Conservation (phyloP, 2,329 filamentous ascomycete species). For the Elsinoe perseae region DNA sequence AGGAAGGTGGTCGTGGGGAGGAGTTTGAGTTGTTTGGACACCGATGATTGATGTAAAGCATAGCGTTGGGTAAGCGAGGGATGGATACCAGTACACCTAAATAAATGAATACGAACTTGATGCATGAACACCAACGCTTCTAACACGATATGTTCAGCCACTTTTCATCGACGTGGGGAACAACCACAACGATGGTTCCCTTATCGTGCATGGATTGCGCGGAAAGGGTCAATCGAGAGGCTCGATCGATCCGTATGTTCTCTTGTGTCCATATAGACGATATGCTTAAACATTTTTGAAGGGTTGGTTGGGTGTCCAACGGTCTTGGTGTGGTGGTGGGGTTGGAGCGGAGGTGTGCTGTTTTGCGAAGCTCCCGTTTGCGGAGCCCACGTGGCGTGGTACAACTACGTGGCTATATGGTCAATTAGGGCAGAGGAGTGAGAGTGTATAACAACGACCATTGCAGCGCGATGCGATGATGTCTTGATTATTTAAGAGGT, state of each 20-base stretch:
- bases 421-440: neutral
- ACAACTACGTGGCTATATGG: neutral
- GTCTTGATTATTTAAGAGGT: no score
- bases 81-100: neutral
- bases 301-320: neutral
- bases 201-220: neutral
- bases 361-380: neutral
- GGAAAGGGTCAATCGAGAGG: neutral
- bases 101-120: neutral
- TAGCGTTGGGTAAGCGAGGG: neutral
- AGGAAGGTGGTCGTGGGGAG: conserved; percentile 29
- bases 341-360: neutral
- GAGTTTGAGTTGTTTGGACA: conserved; percentile 19
- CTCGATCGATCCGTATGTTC: neutral
- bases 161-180: neutral
- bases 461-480: neutral
- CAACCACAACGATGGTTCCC: neutral
- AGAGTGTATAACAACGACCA: no score
- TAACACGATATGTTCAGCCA: neutral
- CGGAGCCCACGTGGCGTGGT: neutral
- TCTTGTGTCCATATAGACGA: neutral
- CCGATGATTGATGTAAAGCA: conserved; percentile 3
- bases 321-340: neutral
- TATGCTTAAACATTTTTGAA: neutral
- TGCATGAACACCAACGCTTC: no score